Evolutionary conservation across 1,284 basidiomycete genomes (phyloP), one percentile per base, ranked within the genome.

Genomic region (Ustilago tritici): DNA sequence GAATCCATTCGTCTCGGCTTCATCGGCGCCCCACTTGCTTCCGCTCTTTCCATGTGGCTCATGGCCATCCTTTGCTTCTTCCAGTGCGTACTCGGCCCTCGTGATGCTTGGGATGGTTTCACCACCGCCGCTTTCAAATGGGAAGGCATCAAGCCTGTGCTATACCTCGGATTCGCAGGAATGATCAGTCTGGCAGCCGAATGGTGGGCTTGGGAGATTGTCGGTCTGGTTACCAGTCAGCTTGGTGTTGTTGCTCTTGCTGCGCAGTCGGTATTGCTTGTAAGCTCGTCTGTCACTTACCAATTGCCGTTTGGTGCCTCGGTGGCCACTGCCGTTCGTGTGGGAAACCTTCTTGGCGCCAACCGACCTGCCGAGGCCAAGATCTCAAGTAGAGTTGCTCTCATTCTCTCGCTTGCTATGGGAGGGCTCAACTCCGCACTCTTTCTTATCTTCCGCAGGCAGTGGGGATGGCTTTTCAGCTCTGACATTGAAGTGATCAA

Each of bases 141-240:
- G 66, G 68, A 72, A 0, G 82, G 78, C 41, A 66, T 84, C 56
- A 61, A 55, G 23, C 72, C 76, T 5, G 80, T 81, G 31, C 62
- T 74, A 14, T 63, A 43, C 32, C 75, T 85, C 35, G 84, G 84
- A n/a, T 71, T 82, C 32, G 79, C 79, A 1, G 79, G 80, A 35
- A 79, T 80, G 65, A 88, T 97, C 9, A 94, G 93, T 7, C 84
- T 89, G 10, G 93, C 92, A 1, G 91, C 90, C 10, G 94, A 95
- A 84, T 95, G 94, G 94, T 95, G 93, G 93, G 91, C 92, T 41
- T 95, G 94, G 94, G 94, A 95, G 89, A 79, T 91, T 86, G 43
- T 92, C 91, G 54, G 78, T 28, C 67, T 80, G 7, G 73, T 78
- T 32, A 84, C 82, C 19, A 72, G 73, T 53, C 64, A 70, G 35